Conservation (phyloP, 495 filamentous ascomycete species). For the Hypoxylon lienhwacheense region DNA sequence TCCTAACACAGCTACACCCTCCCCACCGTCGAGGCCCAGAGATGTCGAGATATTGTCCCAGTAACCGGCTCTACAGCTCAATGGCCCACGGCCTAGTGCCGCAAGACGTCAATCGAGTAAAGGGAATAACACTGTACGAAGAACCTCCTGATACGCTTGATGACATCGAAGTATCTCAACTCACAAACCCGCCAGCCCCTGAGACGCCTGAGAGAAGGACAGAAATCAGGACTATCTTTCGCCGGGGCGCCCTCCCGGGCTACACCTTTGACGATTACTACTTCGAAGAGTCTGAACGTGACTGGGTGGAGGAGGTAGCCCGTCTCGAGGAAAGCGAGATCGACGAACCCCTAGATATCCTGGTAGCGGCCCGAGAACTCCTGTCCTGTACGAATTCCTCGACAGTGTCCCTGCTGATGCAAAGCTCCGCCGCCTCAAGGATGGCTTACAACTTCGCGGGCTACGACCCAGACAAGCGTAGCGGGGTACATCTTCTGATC, state of each 20-base stretch:
- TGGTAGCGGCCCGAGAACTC: neutral
- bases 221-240: slow-evolving; percentile 6
- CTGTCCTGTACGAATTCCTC: neutral
- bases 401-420: neutral
- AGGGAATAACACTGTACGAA: neutral
- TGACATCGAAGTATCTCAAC: no score
- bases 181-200: no score
- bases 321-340: neutral
- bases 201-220: no score
- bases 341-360: neutral
- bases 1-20: slow-evolving; percentile 24
- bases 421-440: neutral
- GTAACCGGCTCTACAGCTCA: slow-evolving; percentile 15
- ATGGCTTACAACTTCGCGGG: slow-evolving; percentile 15
- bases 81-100: slow-evolving; percentile 5
- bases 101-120: neutral
- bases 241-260: slow-evolving; percentile 14
- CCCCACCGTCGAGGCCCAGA: neutral
- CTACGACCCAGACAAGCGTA: neutral
- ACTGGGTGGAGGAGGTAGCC: neutral
- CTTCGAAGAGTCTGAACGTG: neutral
- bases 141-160: neutral
- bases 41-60: neutral
- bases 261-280: slow-evolving; percentile 2
- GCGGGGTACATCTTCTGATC: neutral